Evolutionary conservation across 352 stramenopile species (phyloP).

Genomic region (Blastocystis sp.): DNA sequence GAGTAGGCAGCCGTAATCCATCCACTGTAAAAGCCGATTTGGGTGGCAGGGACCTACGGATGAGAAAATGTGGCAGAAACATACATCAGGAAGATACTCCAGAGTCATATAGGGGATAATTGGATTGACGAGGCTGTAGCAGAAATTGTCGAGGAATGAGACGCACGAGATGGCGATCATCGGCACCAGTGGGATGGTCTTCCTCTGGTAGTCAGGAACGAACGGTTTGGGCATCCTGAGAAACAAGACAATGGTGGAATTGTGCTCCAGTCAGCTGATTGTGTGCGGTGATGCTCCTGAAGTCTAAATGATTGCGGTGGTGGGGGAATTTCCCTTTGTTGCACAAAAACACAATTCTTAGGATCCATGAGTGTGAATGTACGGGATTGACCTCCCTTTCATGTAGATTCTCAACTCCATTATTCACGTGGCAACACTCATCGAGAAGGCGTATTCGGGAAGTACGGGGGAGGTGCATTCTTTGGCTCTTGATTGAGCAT

Average conservation of each 20-base stretch:
- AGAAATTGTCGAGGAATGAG: constrained; percentile 65
- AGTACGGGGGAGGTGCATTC: background rate
- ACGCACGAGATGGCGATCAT: constrained; percentile 67
- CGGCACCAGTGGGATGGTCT: constrained; percentile 50
- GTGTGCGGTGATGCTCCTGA: background rate
- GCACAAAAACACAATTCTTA: background rate
- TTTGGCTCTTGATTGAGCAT: background rate
- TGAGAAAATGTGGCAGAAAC: background rate
- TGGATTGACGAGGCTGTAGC: constrained; percentile 37
- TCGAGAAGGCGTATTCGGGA: constrained; percentile 38
- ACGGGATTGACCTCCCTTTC: background rate
- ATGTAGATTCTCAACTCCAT: constrained; percentile 47
- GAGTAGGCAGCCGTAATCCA: constrained; percentile 62
- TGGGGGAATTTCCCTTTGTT: constrained; percentile 10
- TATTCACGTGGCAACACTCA: background rate
- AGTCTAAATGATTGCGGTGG: background rate
- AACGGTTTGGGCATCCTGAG: constrained; percentile 34
- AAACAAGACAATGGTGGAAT: background rate
- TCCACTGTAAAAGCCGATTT: constrained; percentile 57
- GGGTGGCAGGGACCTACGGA: constrained; percentile 28
- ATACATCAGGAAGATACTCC: constrained; percentile 62
- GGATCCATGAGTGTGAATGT: constrained; percentile 31
- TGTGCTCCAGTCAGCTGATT: background rate
- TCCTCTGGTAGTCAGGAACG: constrained; percentile 57
- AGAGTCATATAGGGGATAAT: constrained; percentile 62